phyloP scores from a whole-genome alignment of 2,329 filamentous ascomycete species.

The Didymella glomerata region DNA sequence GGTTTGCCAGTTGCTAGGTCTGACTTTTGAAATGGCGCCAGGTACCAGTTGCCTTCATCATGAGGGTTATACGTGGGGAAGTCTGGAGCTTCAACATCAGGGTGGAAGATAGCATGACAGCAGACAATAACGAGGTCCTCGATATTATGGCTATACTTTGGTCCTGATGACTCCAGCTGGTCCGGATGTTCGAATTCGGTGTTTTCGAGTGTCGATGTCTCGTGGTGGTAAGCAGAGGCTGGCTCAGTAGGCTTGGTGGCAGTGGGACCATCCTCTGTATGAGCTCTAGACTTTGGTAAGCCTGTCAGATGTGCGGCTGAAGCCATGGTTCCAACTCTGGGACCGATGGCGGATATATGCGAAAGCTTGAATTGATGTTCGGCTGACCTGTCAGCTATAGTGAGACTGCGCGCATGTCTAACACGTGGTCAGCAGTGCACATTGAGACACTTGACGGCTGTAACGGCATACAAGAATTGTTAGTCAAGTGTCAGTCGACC shows the following conservation, averaged over 20 bases:
- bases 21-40: conserved; percentile 74
- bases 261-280: conserved; percentile 10
- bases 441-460: conserved; percentile 13
- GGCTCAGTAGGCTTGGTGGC: conserved; percentile 19
- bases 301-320: conserved; percentile 41
- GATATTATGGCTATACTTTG: conserved; percentile 37
- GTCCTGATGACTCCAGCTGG: conserved; percentile 36
- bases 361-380: conserved; percentile 13
- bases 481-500: background rate
- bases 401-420: conserved; percentile 14
- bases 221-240: background rate
- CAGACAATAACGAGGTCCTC: conserved; percentile 77
- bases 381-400: conserved; percentile 8
- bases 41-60: conserved; percentile 64
- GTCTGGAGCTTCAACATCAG: conserved; percentile 35
- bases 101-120: conserved; percentile 79
- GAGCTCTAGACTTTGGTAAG: conserved; percentile 45
- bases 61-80: conserved; percentile 44
- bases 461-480: conserved; percentile 10
- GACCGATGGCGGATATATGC: conserved; percentile 16
- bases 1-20: conserved; percentile 52
- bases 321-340: conserved; percentile 28
- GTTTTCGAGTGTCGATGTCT: conserved; percentile 17
- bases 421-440: conserved; percentile 11
- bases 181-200: conserved; percentile 40